Base-by-base conservation (phyloP, 768 basidiomycete genomes). In the Dentipellis sp. region DNA sequence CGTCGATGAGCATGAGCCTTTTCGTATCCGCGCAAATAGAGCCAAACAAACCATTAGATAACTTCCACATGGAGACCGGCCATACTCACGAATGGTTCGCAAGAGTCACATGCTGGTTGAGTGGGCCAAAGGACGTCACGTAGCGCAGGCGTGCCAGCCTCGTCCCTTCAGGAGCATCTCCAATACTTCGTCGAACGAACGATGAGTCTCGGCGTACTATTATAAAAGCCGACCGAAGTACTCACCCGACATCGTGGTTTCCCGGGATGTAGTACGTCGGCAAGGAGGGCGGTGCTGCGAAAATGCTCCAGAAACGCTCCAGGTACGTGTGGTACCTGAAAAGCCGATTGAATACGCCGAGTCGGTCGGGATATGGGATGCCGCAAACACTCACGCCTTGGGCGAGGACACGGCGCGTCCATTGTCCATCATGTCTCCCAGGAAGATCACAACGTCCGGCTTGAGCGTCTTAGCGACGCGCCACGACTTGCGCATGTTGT, bases 381-480 rank as follows among this genome's bases (percentile, higher is more conserved):
- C 9, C 52, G 22, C n/a, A 11, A 11, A 21, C 10, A 78, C 89
- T 68, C 66, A 94, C 94, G 93, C 84, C 46, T 68, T 69, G 50
- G 80, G 76, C 3, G 77, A 67, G 77, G 87, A 87, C 19, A 73
- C 73, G 23, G 78, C 73, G 53, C 91, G 75, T 1, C 91, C 93
- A 54, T 80, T 82, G 63, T 95, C 92, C 82, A 95, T 82, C 90
- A 95, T 88, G 67, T 97, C 93, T 38, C 94, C 94, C 19, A 94
- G 74, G 59, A 95, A 88, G 2, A 97, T 72, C 4, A 95, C 79
- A 12, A 72, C 79, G 66, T 95, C 81, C 7, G 93, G 88, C 22
- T 69, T 72, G 53, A 80, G 74, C 6, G 73, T 70, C 52, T 80
- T 73, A 3, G 82, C 82, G 8, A 77, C 83, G 55, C 78, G 77